Conservation (phyloP, 2,329 filamentous ascomycete species). For the Tympanopsis confertula region DNA sequence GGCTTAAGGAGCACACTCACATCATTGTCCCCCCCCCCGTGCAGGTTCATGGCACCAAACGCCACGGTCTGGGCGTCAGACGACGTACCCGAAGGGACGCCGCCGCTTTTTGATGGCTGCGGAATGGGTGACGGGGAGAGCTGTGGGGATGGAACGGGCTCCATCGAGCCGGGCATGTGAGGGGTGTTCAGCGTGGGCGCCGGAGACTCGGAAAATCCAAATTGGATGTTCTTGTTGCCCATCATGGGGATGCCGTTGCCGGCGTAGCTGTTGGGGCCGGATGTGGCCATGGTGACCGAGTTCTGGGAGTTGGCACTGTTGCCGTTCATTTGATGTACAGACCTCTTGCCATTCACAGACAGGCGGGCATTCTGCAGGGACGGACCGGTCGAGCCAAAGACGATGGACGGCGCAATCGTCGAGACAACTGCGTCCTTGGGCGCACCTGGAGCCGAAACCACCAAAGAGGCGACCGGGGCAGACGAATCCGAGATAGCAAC, state of each 20-base stretch:
- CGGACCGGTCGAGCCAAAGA: too few species aligned
- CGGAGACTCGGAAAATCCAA: constrained; percentile 66
- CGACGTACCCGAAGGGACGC: constrained; percentile 70
- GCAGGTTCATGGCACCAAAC: constrained; percentile 54
- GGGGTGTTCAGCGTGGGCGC: constrained; percentile 57
- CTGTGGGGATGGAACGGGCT: constrained; percentile 70
- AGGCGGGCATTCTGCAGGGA: neutral
- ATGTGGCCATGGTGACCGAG: constrained; percentile 83
- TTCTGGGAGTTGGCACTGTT: constrained; percentile 64
- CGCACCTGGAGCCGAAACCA: too few species aligned
- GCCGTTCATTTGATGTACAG: constrained; percentile 57
- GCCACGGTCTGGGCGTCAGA: constrained; percentile 55
- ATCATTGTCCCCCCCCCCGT: constrained; percentile 65
- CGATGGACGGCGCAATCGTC: too few species aligned
- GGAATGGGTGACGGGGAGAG: constrained; percentile 90
- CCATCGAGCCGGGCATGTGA: constrained; percentile 45
- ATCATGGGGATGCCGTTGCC: constrained; percentile 62
- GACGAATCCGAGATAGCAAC: too few species aligned
- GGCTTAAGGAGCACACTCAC: constrained; percentile 55
- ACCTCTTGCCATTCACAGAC: neutral
- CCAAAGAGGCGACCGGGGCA: too few species aligned
- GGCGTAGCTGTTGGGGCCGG: constrained; percentile 63
- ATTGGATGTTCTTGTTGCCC: constrained; percentile 61
- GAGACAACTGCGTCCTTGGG: too few species aligned
- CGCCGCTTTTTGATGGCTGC: constrained; percentile 71